Base-by-base conservation (phyloP, 192 early-diverging fungal genomes). In the Lobosporangium transversale region DNA sequence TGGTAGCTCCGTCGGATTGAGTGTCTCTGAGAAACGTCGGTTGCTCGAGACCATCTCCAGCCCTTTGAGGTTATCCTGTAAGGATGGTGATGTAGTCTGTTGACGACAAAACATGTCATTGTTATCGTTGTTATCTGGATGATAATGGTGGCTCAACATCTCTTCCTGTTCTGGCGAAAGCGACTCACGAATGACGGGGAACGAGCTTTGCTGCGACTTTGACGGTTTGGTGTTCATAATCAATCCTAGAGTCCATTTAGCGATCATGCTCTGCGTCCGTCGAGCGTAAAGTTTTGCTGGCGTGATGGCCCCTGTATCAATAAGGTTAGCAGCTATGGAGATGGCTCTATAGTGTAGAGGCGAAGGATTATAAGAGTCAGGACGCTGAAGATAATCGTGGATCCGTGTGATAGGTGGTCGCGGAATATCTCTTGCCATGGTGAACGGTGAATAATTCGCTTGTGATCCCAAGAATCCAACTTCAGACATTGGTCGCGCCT, bases 191-290 rank as follows among this genome's bases (percentile, higher is more conserved):
- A 67, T 58, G 11, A 58, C 51, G 0, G 64, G 73, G n/a, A 76
- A 76, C 2, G 53, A 59, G 24, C 56, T 56, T 7, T 44, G 43
- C 0, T 51, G 9, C 8, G 63, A 52, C n/a, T 53, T 50, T 30
- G 44, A 50, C 7, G 24, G 30, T 27, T 57, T 76, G 30, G 53
- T 76, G 40, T 76, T 76, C 73, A 76, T 66, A 18, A 76, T 67
- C 49, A 76, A 31, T 15, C 73, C 64, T 10, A 76, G 14, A 3
- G 73, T 76, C 73, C 73, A 76, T 33, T 67, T 76, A 18, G 73
- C 73, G 42, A 76, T 76, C 73, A 76, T 76, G 33, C 64, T 67
- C 52, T 76, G 73, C 1, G 73, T 76, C 37, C 73, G 51, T 11
- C 65, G 58, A 7, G 73, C 73, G 24, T 76, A 76, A 2, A 76